Base-by-base conservation (phyloP, 306 rosid species). In the Fragaria ananassa region DNA sequence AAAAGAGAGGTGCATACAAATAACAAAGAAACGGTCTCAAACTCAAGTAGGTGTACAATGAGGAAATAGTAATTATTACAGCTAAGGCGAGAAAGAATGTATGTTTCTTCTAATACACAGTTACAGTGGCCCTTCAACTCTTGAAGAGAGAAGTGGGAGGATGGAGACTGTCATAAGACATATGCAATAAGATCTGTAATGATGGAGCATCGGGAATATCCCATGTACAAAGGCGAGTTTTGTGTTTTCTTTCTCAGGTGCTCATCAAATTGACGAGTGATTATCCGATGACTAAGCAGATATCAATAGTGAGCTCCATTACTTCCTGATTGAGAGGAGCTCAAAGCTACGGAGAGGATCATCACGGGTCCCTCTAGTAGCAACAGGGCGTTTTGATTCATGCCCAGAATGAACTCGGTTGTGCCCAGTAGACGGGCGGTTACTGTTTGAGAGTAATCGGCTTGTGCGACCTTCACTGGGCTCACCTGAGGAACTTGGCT, bases 341-440 rank as follows among this genome's bases (percentile, higher is more conserved):
- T 96, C 99, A 58, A 96, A 96, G 94, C 89, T 93, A 42, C 92
- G 81, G 29, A 96, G 90, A 77, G 97, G 87, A 76, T 96, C 97
- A 23, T 92, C 98, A 1, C 91, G 96, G 74, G 74, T 71, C 76
- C 93, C 87, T 87, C 93, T 87, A 25, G 82, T 18, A 10, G 88
- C 76, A 8, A 80, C 67, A 5, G 79, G 66, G 71, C 93, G 98
- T 82, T 77, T 92, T 71, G 91, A 35, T 29, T 93, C 98, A 13
- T 70, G 74, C 17, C 73, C 70, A 60, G 86, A 77, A 70, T 86
- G 91, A 72, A 78, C 46, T 81, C 97, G 86, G 37, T 89, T 86
- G 12, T 89, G 90, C 21, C 87, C 46, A 21, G 86, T 84, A 6
- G 97, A 81, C 60, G 87, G 92, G 15, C 88, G 96, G 74, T 82